Evolutionary conservation across 139 green algal species (phyloP), one percentile per base, ranked within the genome.

Genomic region (Chlorella sp.): DNA sequence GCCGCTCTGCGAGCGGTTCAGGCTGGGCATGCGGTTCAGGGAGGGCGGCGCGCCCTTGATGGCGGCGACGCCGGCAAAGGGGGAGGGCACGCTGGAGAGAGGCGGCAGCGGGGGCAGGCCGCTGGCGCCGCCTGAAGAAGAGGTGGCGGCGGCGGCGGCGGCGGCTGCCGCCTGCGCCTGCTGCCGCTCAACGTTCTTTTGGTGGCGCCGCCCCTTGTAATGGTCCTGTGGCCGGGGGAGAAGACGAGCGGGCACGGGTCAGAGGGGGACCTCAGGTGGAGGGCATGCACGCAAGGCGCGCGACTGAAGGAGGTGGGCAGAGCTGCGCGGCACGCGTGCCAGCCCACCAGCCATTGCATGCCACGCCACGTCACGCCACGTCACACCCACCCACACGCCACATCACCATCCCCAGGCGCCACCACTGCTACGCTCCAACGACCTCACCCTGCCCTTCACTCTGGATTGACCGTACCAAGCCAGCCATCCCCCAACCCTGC

Each of bases 111-210:
- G 84, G 32, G 42, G 71, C 42, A 83, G 42, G 71, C 71, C 32
- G 53, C 30, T 86, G 48, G 14, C 30, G 0, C 19, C 36, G 21
- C 28, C 19, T 7, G 85, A 40, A n/a, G 85, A 15, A 32, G 48
- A 32, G 30, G 69, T 69, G 39, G 32, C 26, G 71, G 85, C 75
- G 36, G 36, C 75, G 0, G 86, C 76, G 0, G 75, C 57, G 19
- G 83, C 64, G 40, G 86, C 76, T 1, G 75, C 86, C 57, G 60
- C 86, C 75, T 93, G 91, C 42, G 88, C 81, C 39, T 80, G n/a
- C 39, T 94, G 81, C 42, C 92, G 87, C 68, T 93, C 91, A 42
- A 94, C 83, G 37, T 93, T 94, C n/a, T 93, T 87, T 14, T 89
- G 88, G 83, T 95, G 93, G 57, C 91, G 89, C 68, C 92, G 84